Percentiles rank a stretch among this genome's conserved stretches.
These are phyloP conservation scores for Lachancea sp. DNA, from an alignment of 805 yeast genomes.

Conservation along the genomic window DNA sequence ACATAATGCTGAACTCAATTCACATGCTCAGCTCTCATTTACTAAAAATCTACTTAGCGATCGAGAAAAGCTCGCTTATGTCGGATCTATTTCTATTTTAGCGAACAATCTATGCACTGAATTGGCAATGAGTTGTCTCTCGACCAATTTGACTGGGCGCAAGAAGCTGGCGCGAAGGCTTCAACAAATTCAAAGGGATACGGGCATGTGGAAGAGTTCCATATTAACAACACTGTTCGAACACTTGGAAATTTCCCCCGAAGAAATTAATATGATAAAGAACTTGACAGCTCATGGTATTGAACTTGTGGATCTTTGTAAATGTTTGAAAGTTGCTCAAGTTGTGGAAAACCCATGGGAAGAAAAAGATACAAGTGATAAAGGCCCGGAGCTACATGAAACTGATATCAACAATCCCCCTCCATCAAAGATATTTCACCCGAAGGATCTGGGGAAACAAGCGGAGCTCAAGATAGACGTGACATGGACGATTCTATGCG, in stretches of 20 bases:
- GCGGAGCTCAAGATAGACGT: conserved; percentile 57
- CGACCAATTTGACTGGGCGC: conserved; percentile 42
- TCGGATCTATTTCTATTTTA: conserved; percentile 72
- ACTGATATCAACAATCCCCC: conserved; percentile 4
- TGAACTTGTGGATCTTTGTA: conserved; percentile 61
- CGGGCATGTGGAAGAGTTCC: conserved; percentile 77
- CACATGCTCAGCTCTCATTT: conserved; percentile 53
- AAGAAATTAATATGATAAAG: conserved; percentile 83
- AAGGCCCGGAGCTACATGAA: neutral
- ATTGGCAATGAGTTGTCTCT: conserved; percentile 53
- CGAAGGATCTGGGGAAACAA: conserved; percentile 33
- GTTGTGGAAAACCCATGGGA: conserved; percentile 47
- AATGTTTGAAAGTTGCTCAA: conserved; percentile 48
- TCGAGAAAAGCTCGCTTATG: conserved; percentile 84
- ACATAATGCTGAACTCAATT: conserved; percentile 35
- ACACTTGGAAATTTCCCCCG: conserved; percentile 71
- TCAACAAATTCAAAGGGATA: conserved; percentile 64
- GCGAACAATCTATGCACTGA: conserved; percentile 76
- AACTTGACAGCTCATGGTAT: conserved; percentile 79
- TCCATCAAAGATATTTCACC: conserved; percentile 21
- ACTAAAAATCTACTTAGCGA: conserved; percentile 79
- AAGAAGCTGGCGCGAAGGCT: conserved; percentile 50
- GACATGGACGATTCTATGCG: conserved; percentile 92
- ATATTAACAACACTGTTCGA: conserved; percentile 65
- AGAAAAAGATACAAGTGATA: conserved; percentile 4